Conservation (phyloP, 1,139 yeast species). For the Pichia sp. region DNA sequence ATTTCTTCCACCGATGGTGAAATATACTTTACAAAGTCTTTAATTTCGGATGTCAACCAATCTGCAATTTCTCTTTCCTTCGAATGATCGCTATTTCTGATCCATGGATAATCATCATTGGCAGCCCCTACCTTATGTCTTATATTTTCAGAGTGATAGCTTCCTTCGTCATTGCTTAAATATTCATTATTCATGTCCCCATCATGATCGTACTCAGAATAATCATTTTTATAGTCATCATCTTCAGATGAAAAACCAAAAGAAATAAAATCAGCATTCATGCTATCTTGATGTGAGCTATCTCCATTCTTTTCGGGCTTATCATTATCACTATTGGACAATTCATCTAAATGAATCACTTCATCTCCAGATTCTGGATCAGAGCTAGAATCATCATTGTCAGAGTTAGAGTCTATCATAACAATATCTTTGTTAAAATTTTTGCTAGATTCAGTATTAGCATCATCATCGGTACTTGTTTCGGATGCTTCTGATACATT, state of each 20-base stretch:
- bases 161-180: slow-evolving; percentile 28
- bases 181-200: slow-evolving; percentile 23
- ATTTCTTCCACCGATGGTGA: slow-evolving; percentile 82
- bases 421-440: slow-evolving; percentile 3
- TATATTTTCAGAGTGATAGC: slow-evolving; percentile 22
- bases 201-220: slow-evolving; percentile 17
- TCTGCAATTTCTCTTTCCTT: slow-evolving; percentile 71
- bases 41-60: slow-evolving; percentile 83
- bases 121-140: slow-evolving; percentile 23
- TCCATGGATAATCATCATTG: slow-evolving; percentile 66
- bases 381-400: slow-evolving; percentile 1
- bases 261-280: slow-evolving; percentile 54
- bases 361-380: neutral
- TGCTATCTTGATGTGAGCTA: slow-evolving; percentile 21
- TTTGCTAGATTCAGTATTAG: neutral
- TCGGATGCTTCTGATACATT: slow-evolving; percentile 6
- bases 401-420: slow-evolving; percentile 3
- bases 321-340: neutral
- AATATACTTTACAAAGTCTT: slow-evolving; percentile 77
- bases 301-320: neutral
- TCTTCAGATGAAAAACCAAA: slow-evolving; percentile 44
- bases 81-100: slow-evolving; percentile 67
- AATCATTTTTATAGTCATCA: slow-evolving; percentile 25
- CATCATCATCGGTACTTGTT: slow-evolving; percentile 1
- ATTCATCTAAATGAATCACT: neutral